phyloP scores from a whole-genome alignment of 176 grass and related monocot genomes.

The Panicum miliaceum region DNA sequence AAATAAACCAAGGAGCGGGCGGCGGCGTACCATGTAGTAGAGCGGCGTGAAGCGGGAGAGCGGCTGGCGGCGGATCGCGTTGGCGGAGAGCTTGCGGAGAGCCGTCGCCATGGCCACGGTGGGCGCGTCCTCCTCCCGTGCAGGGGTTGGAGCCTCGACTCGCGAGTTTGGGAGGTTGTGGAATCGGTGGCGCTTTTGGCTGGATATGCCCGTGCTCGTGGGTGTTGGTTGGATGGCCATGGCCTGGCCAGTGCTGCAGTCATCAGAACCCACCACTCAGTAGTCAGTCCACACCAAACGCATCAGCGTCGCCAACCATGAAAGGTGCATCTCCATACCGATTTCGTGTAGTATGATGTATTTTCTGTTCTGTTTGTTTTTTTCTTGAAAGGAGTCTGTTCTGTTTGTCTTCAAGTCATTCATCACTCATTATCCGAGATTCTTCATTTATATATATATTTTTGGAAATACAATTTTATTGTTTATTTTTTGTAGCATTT shows the following conservation, averaged over 20 bases:
- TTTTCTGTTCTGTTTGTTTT: neutral
- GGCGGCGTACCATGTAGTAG: slow-evolving; percentile 59
- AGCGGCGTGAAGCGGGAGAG: slow-evolving; percentile 57
- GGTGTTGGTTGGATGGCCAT: slow-evolving; percentile 2
- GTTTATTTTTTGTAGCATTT: neutral
- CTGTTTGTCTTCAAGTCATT: neutral
- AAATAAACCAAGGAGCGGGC: neutral
- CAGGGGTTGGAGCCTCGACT: slow-evolving; percentile 12
- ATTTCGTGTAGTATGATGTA: neutral
- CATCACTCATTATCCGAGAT: neutral
- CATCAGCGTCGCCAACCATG: slow-evolving; percentile 24
- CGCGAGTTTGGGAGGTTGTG: slow-evolving; percentile 40
- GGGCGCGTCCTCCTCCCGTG: slow-evolving; percentile 33
- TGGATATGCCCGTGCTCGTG: slow-evolving; percentile 28
- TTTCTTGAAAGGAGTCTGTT: no score
- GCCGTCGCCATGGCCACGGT: slow-evolving; percentile 85
- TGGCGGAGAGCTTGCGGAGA: slow-evolving; percentile 67
- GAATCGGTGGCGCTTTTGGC: slow-evolving; percentile 33
- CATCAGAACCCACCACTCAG: slow-evolving; percentile 29
- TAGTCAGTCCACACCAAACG: slow-evolving; percentile 14
- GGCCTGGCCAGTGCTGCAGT: neutral
- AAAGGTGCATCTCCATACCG: neutral
- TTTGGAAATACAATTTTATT: neutral
- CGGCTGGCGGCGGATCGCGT: slow-evolving; percentile 52
- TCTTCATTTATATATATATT: neutral